Base-by-base conservation (phyloP, 768 basidiomycete species). In the Russula ochroleuca region DNA sequence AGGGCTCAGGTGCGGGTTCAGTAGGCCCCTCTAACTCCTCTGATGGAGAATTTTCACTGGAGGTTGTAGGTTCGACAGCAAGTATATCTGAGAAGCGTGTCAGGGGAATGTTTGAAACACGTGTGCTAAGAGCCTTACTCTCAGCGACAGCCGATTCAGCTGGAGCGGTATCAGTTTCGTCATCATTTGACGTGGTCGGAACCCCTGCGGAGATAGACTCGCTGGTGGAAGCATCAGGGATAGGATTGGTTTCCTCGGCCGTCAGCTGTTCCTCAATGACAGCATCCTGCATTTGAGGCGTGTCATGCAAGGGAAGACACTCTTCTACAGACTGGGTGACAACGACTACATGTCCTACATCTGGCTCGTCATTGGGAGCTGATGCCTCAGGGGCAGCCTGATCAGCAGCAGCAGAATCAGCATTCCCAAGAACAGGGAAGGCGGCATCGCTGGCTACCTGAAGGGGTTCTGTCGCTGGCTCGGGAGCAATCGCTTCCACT, bases 381-480 rank as follows among this genome's bases (percentile, higher is more conserved):
- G 54, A 37, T 17, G 33, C 51, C 47, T 66, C 66, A 35, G 52
- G 54, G n/a, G 33, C 23, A 15, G 55, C 31, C 14, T 52, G 54
- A 23, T 37, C 40, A 28, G 28, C 28, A 13, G 57, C 53, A 2
- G 61, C 21, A 23, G 19, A 21, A 19, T 59, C 57, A 6, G 7
- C 45, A 6, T 17, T 23, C 37, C 52, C 59, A 14, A 40, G 28
- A 21, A n/a, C 35, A 15, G 19, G 35, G 23, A 40, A 17, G 25
- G 54, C 10, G 7, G 61, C 37, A 50, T 67, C 59, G 23, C 66
- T 62, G 13, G n/a, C 28, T 10, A 55, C 52, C 5, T 48, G 41
- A 7, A 45, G 4, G 11, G 35, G 61, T 43, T 59, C 61, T 15
- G 47, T 55, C 21, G 19, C 37, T n/a, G 59, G 43, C 17, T 63